Conservation (phyloP, 768 basidiomycete genomes). For the Phanerochaete sordida region DNA sequence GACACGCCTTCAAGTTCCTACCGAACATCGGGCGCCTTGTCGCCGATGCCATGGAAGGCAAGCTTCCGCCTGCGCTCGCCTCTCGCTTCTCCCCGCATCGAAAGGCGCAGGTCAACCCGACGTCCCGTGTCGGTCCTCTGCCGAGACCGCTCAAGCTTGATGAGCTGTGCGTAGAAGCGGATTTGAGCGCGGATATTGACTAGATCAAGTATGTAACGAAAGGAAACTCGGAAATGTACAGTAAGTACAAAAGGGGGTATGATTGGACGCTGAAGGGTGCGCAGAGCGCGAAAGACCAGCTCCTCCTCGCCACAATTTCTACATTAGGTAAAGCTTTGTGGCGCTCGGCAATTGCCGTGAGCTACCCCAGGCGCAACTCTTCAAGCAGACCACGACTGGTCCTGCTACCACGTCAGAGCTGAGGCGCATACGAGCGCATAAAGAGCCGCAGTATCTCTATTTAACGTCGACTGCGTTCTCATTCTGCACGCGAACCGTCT, state of each 20-base stretch:
- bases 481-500: no score
- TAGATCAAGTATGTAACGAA: neutral
- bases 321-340: neutral
- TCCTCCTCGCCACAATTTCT: neutral
- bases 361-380: no score
- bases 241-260: no score
- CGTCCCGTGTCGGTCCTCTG: slow-evolving; percentile 6
- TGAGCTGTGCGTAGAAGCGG: slow-evolving; percentile 47
- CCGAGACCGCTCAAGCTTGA: slow-evolving; percentile 40
- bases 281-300: no score
- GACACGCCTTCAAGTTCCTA: slow-evolving; percentile 92
- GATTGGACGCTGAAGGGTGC: no score
- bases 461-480: no score
- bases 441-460: no score
- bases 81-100: slow-evolving; percentile 66
- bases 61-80: slow-evolving; percentile 46
- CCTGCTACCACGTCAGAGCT: no score
- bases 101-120: neutral
- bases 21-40: slow-evolving; percentile 81
- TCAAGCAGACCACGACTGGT: no score
- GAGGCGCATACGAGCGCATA: no score
- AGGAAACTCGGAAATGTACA: no score
- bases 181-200: slow-evolving; percentile 27
- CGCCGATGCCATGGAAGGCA: slow-evolving; percentile 66
- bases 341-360: neutral